Evolutionary conservation across 441 rosid species (phyloP).

Genomic region (Croton laevigatus): DNA sequence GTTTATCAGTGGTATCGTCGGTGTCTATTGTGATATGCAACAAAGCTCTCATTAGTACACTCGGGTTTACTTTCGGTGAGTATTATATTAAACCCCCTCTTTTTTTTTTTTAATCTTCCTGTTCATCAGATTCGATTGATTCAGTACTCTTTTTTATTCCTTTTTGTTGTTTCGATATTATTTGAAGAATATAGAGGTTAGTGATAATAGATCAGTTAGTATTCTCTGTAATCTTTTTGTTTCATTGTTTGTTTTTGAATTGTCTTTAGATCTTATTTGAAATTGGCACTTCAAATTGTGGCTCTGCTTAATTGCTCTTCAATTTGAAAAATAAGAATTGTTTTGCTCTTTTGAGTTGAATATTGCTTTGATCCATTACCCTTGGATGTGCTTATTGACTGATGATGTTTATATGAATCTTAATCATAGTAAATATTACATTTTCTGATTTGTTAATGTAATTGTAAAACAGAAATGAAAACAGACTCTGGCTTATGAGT

Average conservation of each 20-base stretch:
- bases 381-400: not conserved
- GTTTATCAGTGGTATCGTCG: slow-evolving; percentile 89
- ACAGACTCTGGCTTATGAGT: not conserved
- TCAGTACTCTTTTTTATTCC: not conserved
- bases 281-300: not conserved
- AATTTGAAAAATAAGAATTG: not conserved
- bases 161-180: not conserved
- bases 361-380: not conserved
- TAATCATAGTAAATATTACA: not conserved
- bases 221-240: not conserved
- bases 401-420: not conserved
- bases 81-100: not conserved
- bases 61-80: slow-evolving; percentile 87
- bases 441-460: not conserved
- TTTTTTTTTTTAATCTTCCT: too few species aligned
- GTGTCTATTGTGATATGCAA: slow-evolving; percentile 98
- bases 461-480: not conserved
- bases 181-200: not conserved
- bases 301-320: not conserved
- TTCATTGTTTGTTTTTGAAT: not conserved
- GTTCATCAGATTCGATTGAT: not conserved
- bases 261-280: slow-evolving; percentile 4
- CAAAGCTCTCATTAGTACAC: slow-evolving; percentile 96
- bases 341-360: not conserved
- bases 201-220: not conserved